Percentiles rank a stretch among this genome's conserved stretches.
Conservation (phyloP, 768 basidiomycete species). For the Mycena olivaceomarginata region DNA sequence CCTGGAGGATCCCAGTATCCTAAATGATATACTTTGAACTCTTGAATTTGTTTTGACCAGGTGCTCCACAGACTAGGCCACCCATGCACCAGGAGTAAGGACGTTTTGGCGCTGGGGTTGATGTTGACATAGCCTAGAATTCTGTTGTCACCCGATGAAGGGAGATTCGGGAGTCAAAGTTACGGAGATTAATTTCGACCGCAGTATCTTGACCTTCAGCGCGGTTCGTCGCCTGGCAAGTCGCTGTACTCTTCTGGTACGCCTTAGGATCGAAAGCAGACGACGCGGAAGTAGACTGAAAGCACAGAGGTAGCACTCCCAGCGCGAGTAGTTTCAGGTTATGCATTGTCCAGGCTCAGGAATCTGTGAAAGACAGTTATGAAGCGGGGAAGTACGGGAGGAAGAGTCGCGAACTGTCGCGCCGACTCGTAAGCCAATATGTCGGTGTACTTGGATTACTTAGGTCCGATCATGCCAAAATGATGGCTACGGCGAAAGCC, state of each 20-base stretch:
- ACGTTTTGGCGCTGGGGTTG: constrained; percentile 70
- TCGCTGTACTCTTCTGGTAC: constrained; percentile 57
- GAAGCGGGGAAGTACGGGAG: not conserved
- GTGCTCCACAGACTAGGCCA: constrained; percentile 88
- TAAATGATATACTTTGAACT: constrained; percentile 69
- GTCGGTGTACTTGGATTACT: no score
- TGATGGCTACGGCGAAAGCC: no score
- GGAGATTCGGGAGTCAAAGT: not conserved
- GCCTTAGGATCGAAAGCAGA: constrained; percentile 60
- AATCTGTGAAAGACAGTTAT: not conserved
- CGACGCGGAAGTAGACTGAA: not conserved
- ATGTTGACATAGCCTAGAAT: constrained; percentile 78
- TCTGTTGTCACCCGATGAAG: not conserved
- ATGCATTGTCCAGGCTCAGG: constrained; percentile 10
- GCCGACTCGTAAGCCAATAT: no score
- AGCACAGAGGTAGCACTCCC: constrained; percentile 18
- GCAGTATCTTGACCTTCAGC: constrained; percentile 47
- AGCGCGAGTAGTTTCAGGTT: constrained; percentile 11
- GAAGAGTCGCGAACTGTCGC: not conserved
- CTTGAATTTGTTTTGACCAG: constrained; percentile 83
- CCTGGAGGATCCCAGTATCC: not conserved
- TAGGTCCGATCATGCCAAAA: no score
- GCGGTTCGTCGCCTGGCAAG: constrained; percentile 66
- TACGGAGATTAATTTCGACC: constrained; percentile 68
- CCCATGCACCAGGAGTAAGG: constrained; percentile 84